Base-by-base conservation (phyloP, 768 basidiomycete species). In the Filobasidium wieringae region DNA sequence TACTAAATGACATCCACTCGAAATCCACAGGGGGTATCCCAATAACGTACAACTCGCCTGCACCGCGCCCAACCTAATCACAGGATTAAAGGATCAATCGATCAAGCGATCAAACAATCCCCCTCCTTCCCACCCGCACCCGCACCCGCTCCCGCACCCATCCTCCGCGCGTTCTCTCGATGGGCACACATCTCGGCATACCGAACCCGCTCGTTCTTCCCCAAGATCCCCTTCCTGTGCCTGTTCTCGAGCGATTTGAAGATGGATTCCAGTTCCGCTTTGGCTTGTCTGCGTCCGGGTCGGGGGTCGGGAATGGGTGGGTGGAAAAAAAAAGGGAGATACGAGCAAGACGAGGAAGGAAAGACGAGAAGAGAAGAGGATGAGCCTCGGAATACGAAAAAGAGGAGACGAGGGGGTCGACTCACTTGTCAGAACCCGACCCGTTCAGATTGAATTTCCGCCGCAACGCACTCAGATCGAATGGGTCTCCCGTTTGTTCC, bases 351-450 rank as follows among this genome's bases (percentile, higher is more conserved):
- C 5, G 37, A 55, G 26, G 6, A 12, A 49, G 19, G 4, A 19
- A 5, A n/a, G n/a, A n/a, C n/a, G n/a, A n/a, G n/a, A n/a, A n/a
- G n/a, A n/a, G n/a, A n/a, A n/a, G n/a, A n/a, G n/a, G n/a, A n/a
- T n/a, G n/a, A n/a, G n/a, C n/a, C n/a, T n/a, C n/a, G n/a, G n/a
- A n/a, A n/a, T n/a, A n/a, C n/a, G 31, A 31, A 34, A 29, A 22
- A 40, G 29, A 32, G 31, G n/a, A n/a, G n/a, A n/a, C n/a, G n/a
- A n/a, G n/a, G 14, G 26, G 57, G 9, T 7, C 15, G 17, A 63
- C 72, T 62, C 63, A 73, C 72, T 73, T 71, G 57, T 68, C 69
- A 17, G 61, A 60, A 36, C 70, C 68, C 1, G 66, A 60, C 49
- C 68, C 69, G 47, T 70, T 68, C 22, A 71, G 67, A 12, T 67